Evolutionary conservation across 345 rosid genomes (phyloP).

Genomic region (Eucalyptus regnans): DNA sequence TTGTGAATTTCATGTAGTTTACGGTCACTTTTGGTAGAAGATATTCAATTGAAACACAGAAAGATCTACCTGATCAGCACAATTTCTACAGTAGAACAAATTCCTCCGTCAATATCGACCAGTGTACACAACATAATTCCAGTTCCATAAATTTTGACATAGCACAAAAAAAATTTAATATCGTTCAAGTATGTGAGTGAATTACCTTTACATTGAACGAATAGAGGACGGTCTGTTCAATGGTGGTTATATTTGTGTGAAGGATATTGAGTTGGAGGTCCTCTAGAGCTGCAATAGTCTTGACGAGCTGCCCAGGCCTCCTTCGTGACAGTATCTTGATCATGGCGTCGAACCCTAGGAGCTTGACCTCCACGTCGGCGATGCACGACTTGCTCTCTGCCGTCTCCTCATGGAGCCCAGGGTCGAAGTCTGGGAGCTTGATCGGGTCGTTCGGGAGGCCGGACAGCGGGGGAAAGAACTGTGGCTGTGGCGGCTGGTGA

Average conservation of each 20-base stretch:
- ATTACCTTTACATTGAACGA: constrained; percentile 91
- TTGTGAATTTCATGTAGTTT: neutral
- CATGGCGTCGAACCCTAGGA: constrained; percentile 87
- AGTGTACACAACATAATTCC: neutral
- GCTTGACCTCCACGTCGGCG: constrained; percentile 90
- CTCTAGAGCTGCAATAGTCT: constrained; percentile 84
- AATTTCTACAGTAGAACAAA: neutral
- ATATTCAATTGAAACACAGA: neutral
- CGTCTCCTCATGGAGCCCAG: constrained; percentile 51
- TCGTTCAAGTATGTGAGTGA: neutral
- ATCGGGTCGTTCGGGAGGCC: constrained; percentile 18
- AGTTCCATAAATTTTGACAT: neutral
- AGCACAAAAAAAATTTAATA: too few species aligned
- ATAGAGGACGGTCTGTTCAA: constrained; percentile 90
- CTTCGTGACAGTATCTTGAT: constrained; percentile 89
- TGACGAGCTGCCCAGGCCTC: constrained; percentile 78
- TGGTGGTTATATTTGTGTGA: constrained; percentile 91
- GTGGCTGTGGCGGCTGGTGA: constrained; percentile 3
- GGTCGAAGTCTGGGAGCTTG: constrained; percentile 25
- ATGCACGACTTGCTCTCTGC: constrained; percentile 79
- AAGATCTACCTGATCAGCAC: neutral
- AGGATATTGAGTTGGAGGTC: constrained; percentile 84
- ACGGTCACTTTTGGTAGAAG: neutral
- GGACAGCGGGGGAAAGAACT: constrained; percentile 17
- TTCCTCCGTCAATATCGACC: neutral